Conservation (phyloP, 768 basidiomycete genomes). For the Chalciporus sphaerocephalus region DNA sequence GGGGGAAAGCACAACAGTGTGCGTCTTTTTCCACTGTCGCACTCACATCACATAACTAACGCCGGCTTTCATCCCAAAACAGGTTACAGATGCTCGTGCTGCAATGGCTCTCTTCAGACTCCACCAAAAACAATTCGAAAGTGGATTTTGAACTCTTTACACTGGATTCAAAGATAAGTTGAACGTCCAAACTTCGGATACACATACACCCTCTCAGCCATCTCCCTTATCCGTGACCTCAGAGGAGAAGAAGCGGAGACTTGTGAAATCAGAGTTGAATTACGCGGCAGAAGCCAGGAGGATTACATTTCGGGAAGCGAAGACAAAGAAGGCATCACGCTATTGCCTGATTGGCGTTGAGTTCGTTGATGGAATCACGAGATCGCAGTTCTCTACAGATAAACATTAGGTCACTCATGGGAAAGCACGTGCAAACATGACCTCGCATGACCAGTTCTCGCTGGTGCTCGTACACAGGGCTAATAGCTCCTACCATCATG, state of each 20-base stretch:
- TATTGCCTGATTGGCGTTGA: too few species aligned
- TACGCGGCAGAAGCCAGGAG: neutral
- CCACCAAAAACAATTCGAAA: conserved; percentile 81
- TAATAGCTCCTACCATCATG: too few species aligned
- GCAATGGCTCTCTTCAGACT: conserved; percentile 92
- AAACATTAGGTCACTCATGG: too few species aligned
- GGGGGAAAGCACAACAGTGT: conserved; percentile 89
- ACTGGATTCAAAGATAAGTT: neutral
- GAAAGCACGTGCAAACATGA: too few species aligned
- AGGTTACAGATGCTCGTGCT: conserved; percentile 92
- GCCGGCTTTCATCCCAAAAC: neutral
- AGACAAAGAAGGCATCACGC: too few species aligned
- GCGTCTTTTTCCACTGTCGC: conserved; percentile 26
- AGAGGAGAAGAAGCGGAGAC: conserved; percentile 16
- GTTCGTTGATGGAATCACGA: too few species aligned
- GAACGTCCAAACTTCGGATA: neutral
- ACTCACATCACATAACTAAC: neutral
- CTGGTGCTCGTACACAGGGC: too few species aligned
- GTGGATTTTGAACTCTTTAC: conserved; percentile 25
- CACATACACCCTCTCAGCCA: too few species aligned
- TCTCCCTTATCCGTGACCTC: neutral
- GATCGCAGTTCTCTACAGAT: too few species aligned
- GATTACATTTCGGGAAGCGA: too few species aligned
- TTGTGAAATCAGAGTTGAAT: neutral
- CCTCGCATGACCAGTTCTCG: too few species aligned